Conservation (phyloP, 1,284 basidiomycete species). For the Ustilago hordei region DNA sequence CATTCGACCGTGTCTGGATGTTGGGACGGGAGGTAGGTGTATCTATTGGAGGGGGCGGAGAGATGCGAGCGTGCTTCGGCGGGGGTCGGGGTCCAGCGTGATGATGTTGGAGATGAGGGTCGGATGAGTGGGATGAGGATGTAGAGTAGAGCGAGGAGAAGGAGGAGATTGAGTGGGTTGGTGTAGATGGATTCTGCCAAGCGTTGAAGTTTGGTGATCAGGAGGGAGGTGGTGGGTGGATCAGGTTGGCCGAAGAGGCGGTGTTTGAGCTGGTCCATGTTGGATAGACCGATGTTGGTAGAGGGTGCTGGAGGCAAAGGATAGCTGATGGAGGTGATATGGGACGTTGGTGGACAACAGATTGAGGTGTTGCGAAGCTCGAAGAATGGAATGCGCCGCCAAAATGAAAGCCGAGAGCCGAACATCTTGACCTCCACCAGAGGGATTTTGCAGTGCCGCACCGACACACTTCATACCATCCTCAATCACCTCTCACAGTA, state of each 20-base stretch:
- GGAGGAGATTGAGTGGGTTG: slow-evolving; percentile 61
- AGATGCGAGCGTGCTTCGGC: slow-evolving; percentile 43
- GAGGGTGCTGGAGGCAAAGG: background rate
- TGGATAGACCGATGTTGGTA: background rate
- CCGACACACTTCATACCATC: background rate
- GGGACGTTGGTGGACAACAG: background rate
- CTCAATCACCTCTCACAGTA: background rate
- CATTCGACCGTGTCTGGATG: slow-evolving; percentile 61
- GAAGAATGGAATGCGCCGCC: background rate
- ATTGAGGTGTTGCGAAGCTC: background rate
- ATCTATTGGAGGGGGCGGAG: slow-evolving; percentile 40
- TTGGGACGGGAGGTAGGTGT: slow-evolving; percentile 57
- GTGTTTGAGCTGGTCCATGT: slow-evolving; percentile 24
- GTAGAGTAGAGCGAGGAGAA: slow-evolving; percentile 51
- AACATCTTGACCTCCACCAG: slow-evolving; percentile 4
- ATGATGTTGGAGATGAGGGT: slow-evolving; percentile 39
- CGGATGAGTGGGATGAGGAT: slow-evolving; percentile 50
- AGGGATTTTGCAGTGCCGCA: background rate
- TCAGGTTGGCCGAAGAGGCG: slow-evolving; percentile 10
- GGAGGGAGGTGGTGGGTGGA: background rate
- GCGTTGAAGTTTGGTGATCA: slow-evolving; percentile 1
- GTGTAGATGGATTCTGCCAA: slow-evolving; percentile 45
- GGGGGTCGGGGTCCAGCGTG: slow-evolving; percentile 44
- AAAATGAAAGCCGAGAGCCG: background rate
- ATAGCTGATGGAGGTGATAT: background rate